phyloP scores from a whole-genome alignment of 371 early-diverging fungal genomes.

The Rhizopus arrhizus region DNA sequence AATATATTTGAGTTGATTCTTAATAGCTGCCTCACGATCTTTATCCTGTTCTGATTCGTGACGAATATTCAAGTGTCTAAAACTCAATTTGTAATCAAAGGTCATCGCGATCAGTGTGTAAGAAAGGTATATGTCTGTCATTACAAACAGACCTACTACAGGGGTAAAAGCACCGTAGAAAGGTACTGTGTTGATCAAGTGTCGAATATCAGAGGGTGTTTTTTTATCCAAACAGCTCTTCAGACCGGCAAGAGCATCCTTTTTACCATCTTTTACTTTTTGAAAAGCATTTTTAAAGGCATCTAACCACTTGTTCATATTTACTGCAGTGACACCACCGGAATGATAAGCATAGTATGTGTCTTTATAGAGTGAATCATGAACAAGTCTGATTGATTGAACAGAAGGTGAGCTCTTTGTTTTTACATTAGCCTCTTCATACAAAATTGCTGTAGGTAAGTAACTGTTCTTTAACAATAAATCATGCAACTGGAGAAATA shows the following conservation, averaged over 20 bases:
- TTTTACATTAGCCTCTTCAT: conserved; percentile 33
- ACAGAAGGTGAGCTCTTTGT: neutral
- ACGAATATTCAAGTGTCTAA: conserved; percentile 33
- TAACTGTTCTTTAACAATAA: conserved; percentile 23
- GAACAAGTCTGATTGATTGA: conserved; percentile 27
- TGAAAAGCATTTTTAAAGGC: conserved; percentile 17
- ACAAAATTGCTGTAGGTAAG: conserved; percentile 39
- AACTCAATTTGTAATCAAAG: conserved; percentile 24
- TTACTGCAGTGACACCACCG: conserved; percentile 41
- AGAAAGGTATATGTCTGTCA: conserved; percentile 45
- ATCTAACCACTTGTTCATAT: conserved; percentile 31
- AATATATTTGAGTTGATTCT: conserved; percentile 25
- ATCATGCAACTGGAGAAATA: conserved; percentile 9
- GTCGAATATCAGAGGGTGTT: conserved; percentile 13
- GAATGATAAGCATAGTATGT: conserved; percentile 43
- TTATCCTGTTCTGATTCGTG: conserved; percentile 4
- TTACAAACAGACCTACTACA: conserved; percentile 33
- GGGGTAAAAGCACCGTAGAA: conserved; percentile 26
- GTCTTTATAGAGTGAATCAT: conserved; percentile 40
- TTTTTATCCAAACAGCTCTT: conserved; percentile 27
- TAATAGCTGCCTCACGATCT: conserved; percentile 16
- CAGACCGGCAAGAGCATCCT: conserved; percentile 12
- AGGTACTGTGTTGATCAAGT: conserved; percentile 29
- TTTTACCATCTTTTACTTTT: conserved; percentile 7
- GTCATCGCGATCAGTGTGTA: conserved; percentile 37